Base-by-base conservation (phyloP, 768 basidiomycete species). In the Tulasnella sp. region DNA sequence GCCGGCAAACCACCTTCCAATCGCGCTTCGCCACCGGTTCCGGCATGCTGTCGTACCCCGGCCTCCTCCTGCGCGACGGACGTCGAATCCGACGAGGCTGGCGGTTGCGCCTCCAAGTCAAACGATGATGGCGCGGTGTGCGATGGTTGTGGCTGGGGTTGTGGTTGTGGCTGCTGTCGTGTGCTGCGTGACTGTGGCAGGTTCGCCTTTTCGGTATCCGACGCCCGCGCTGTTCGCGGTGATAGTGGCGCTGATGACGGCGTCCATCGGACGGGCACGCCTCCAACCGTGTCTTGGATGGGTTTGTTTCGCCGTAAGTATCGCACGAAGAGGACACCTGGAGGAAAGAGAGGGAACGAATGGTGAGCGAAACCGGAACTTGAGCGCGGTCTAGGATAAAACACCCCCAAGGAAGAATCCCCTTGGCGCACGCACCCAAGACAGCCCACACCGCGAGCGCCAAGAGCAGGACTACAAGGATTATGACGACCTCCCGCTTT, bases 241-340 rank as follows among this genome's bases (percentile, higher is more conserved):
- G 31, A 7, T 31, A 39, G 73, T 16, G 73, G 0, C 42, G 10
- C 39, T 10, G 73, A 16, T 38, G n/a, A n/a, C n/a, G 39, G 16
- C 21, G 56, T n/a, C 76, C 76, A 77, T 36, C 56, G 12, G 24
- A 77, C 58, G 21, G 76, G 76, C 9, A 77, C 76, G 76, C 76
- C 76, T 31, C 76, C 76, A 0, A 77, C 76, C 0, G 76, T 71
- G 12, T 77, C 76, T 58, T 62, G 62, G 9, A 77, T 52, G 27
- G 76, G 76, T 27, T 39, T 68, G 34, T 77, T 77, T 14, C 56
- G 76, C n/a, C 76, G 46, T 19, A 77, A n/a, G 39, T 77, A 36
- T 19, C 76, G 76, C 19, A 77, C 58, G 76, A 77, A 77, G 38
- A 62, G 58, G 36, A 34, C 3, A 5, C 76, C 76, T 77, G 27